Percentiles rank a stretch among this genome's conserved stretches.
phyloP scores from a whole-genome alignment of 441 rosid genomes.

The Adansonia madagascariensis region DNA sequence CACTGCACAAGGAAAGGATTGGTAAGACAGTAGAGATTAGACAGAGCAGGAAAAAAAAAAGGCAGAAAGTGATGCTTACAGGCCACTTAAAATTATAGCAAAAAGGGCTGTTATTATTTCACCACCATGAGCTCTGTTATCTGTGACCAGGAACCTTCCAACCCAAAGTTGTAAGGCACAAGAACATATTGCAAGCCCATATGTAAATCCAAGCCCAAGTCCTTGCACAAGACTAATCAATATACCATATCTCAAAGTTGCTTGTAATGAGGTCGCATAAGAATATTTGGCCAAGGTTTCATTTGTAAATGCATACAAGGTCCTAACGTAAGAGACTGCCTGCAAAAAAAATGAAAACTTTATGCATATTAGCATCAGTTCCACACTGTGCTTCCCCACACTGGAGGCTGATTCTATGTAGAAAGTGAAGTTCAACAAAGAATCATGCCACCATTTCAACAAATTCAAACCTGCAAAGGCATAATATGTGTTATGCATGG shows the following conservation, averaged over 20 bases:
- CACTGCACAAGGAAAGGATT: conserved; percentile 55
- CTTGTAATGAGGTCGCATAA: conserved; percentile 96
- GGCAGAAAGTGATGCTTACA: conserved; percentile 62
- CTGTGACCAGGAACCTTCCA: conserved; percentile 79
- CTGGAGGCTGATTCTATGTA: neutral
- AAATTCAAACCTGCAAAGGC: neutral
- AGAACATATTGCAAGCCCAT: conserved; percentile 98
- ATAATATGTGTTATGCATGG: neutral
- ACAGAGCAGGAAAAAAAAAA: conserved; percentile 12
- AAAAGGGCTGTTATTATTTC: conserved; percentile 92
- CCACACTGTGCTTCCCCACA: neutral
- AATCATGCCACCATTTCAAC: neutral
- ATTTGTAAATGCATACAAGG: conserved; percentile 95
- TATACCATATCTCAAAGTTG: conserved; percentile 95
- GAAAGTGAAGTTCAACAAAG: conserved; percentile 14
- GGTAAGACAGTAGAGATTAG: conserved; percentile 18
- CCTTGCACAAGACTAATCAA: conserved; percentile 99
- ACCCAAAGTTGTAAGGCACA: conserved; percentile 99
- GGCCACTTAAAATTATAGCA: conserved; percentile 97
- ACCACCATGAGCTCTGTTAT: conserved; percentile 80
- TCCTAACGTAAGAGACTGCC: conserved; percentile 87
- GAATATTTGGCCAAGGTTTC: conserved; percentile 99
- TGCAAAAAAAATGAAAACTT: conserved; percentile 46
- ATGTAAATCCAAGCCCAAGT: conserved; percentile 98
- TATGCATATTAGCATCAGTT: conserved; percentile 26